phyloP scores from a whole-genome alignment of 164 flowering plant genomes.

The Pachysandra terminalis region DNA sequence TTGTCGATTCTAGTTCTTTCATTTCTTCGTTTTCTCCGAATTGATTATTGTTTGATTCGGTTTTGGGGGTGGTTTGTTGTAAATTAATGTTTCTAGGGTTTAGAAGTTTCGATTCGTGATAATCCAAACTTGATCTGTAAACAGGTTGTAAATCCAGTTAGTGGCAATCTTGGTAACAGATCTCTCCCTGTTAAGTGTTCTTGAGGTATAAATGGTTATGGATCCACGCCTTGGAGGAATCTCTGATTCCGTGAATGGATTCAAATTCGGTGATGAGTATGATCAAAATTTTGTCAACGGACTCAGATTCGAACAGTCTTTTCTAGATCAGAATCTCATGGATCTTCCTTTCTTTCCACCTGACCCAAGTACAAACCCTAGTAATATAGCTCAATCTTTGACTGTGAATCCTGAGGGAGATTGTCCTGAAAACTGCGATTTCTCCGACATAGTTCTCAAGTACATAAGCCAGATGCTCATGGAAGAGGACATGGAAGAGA shows the following conservation, averaged over 20 bases:
- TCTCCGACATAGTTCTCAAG: conserved; percentile 14
- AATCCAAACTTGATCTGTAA: no score
- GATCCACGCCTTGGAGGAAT: no score
- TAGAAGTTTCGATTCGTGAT: no score
- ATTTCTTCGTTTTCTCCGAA: no score
- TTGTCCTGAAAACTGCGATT: conserved; percentile 13
- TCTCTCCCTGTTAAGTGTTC: no score
- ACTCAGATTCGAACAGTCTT: not conserved
- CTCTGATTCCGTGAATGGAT: not conserved
- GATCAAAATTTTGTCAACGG: not conserved
- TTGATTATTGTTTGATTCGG: no score
- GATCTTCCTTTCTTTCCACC: conserved; percentile 10
- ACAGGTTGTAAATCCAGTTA: no score
- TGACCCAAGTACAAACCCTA: conserved; percentile 2
- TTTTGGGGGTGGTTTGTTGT: no score
- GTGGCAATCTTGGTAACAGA: no score
- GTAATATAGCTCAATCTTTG: conserved; percentile 1
- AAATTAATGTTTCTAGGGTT: no score
- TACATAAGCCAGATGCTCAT: conserved; percentile 16
- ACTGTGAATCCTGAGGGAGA: conserved; percentile 18
- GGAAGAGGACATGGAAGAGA: conserved; percentile 19
- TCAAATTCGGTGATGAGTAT: not conserved
- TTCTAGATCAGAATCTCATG: not conserved
- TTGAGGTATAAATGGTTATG: no score
- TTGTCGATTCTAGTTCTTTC: no score